Conservation (phyloP, 164 flowering plant species). For the Chimonanthus praecox region DNA sequence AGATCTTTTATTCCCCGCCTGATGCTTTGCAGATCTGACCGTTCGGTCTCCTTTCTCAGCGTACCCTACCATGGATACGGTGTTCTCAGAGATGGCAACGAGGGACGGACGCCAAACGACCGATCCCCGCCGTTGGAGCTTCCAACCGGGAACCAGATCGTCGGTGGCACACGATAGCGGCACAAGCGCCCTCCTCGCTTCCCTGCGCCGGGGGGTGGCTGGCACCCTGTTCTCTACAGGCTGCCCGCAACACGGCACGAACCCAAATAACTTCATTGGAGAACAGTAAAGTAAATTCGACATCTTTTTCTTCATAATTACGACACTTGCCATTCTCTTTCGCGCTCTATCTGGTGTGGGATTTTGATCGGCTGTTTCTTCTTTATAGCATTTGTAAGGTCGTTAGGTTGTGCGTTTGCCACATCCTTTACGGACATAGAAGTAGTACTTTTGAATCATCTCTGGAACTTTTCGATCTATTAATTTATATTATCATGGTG, state of each 20-base stretch:
- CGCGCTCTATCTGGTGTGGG: too few relatives aligned
- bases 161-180: background rate
- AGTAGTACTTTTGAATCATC: too few relatives aligned
- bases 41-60: background rate
- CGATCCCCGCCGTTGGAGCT: background rate
- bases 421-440: too few relatives aligned
- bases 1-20: background rate
- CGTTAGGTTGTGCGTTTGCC: too few relatives aligned
- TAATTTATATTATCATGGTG: too few relatives aligned
- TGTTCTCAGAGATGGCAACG: slow-evolving; percentile 1
- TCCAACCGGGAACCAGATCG: background rate
- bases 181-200: background rate
- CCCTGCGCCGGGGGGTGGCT: background rate
- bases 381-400: too few relatives aligned
- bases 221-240: background rate
- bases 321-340: background rate
- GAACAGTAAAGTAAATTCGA: background rate
- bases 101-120: background rate
- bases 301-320: background rate
- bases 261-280: background rate
- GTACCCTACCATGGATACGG: background rate
- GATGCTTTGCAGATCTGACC: background rate
- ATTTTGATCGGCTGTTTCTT: too few relatives aligned
- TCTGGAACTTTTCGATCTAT: too few relatives aligned
- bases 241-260: background rate